Percentiles rank a stretch among this genome's conserved stretches.
Evolutionary conservation across 2,329 filamentous ascomycete genomes (phyloP).

Genomic region (Ramularia endophylla): DNA sequence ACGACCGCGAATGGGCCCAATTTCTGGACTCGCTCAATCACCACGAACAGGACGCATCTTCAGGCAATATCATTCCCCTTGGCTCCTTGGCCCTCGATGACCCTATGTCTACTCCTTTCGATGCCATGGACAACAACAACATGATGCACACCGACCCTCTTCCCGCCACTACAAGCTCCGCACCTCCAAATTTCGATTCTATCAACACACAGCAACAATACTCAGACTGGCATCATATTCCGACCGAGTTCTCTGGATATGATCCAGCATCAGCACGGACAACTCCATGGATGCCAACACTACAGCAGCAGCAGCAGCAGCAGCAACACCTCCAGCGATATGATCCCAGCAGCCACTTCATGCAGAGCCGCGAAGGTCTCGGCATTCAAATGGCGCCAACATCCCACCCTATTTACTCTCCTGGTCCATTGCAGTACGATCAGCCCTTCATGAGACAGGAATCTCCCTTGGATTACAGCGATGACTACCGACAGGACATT

Average conservation of each 20-base stretch:
- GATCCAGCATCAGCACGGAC: too few relatives aligned
- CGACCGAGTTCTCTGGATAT: background rate
- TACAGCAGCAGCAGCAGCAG: too few relatives aligned
- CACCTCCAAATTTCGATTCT: constrained; percentile 14
- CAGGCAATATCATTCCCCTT: constrained; percentile 11
- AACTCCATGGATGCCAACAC: constrained; percentile 11
- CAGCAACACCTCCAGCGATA: constrained; percentile 2
- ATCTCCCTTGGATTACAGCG: constrained; percentile 5
- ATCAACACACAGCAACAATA: constrained; percentile 7
- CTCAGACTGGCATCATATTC: constrained; percentile 11
- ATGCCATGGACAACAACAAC: constrained; percentile 11
- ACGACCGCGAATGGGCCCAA: constrained; percentile 17
- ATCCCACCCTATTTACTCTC: constrained; percentile 13
- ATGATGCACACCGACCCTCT: too few relatives aligned
- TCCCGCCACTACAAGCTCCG: too few relatives aligned
- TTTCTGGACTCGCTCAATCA: constrained; percentile 11
- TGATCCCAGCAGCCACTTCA: constrained; percentile 11
- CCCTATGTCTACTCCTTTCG: constrained; percentile 10
- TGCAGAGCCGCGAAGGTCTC: constrained; percentile 10
- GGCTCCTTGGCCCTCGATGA: constrained; percentile 12
- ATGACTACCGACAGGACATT: constrained; percentile 6
- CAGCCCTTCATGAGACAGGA: constrained; percentile 8
- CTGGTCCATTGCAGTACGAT: constrained; percentile 6
- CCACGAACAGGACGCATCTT: constrained; percentile 6
- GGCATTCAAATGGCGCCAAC: constrained; percentile 19